Conservation (phyloP, 2,329 filamentous ascomycete genomes). For the Fusarium sp. region DNA sequence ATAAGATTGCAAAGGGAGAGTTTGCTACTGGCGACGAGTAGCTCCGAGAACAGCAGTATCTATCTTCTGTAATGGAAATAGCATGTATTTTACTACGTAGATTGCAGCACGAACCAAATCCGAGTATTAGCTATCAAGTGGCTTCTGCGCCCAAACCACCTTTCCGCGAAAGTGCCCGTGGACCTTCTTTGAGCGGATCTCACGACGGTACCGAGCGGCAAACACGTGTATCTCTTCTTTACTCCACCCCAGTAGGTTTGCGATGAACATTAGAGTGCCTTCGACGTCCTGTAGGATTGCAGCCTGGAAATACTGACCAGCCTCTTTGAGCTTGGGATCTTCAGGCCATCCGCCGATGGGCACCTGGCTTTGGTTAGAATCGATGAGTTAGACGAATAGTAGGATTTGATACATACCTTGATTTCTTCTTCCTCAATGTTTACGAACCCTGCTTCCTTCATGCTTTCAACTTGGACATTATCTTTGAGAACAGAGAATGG, state of each 20-base stretch:
- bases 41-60: rapidly evolving
- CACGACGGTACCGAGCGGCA: not conserved
- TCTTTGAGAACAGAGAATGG: constrained; percentile 9
- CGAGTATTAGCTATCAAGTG: rapidly evolving
- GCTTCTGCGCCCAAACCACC: not conserved
- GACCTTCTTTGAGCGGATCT: not conserved
- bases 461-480: not conserved
- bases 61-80: rapidly evolving
- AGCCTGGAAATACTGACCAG: constrained; percentile 12
- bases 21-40: constrained; percentile 4
- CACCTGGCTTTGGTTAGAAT: not conserved
- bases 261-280: constrained; percentile 1
- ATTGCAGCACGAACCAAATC: rapidly evolving
- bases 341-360: constrained; percentile 4
- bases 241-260: not conserved
- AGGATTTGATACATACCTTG: not conserved
- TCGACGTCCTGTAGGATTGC: constrained; percentile 4
- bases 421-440: not conserved
- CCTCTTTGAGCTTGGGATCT: not conserved
- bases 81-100: rapidly evolving
- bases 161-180: not conserved
- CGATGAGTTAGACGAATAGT: rapidly evolving
- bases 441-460: not conserved
- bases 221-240: not conserved
- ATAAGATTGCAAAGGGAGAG: constrained; percentile 6